Base-by-base conservation (phyloP, 2,329 filamentous ascomycete species). In the Penicillium occitanis region DNA sequence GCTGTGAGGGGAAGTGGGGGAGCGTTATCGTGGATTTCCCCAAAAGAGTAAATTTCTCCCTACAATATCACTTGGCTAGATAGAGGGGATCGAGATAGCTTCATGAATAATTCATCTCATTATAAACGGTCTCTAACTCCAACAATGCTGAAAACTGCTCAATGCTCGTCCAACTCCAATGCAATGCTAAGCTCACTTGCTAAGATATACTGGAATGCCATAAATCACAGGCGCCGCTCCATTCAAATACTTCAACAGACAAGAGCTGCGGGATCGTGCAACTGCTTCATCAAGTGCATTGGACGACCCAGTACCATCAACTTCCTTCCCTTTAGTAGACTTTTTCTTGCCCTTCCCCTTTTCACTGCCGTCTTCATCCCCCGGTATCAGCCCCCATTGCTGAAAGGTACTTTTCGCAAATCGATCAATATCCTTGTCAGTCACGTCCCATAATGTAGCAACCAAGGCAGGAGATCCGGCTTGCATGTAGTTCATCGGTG, bases 361-460 rank as follows among this genome's bases (percentile, higher is more conserved):
- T 44, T 37, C 25, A 28, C 17, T 46, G 4, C 69, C 73, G 17
- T 30, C 28, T 30, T 57, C 37, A 51, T 51, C 58, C 77, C 66
- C 84, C 84, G 77, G 71, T 71, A 91, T 81, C 6, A 99, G 77
- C 0, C 95, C 95, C 95, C 95, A 99, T 72, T 90, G 85, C 75
- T 95, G 91, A 75, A 97, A 91, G 2, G 91, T 83, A 30, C 86
- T 84, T 40, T 90, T 88, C 0, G 93, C 91, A 77, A 97, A 96
- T 19, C 93, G 90, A 80, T 99, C 96, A 76, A 97, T 97, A 77
- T 99, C 95, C 73, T 91, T 91, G 76, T 99, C 95, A 10, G 95
- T 99, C 60, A 99, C 95, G 77, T 99, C 95, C 95, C 95, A 99
- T 44, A 99, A 83, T 17, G 93, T 97, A 55, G 93, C 95, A 1